phyloP scores from a whole-genome alignment of 768 basidiomycete genomes.

The Ramaria rubella region DNA sequence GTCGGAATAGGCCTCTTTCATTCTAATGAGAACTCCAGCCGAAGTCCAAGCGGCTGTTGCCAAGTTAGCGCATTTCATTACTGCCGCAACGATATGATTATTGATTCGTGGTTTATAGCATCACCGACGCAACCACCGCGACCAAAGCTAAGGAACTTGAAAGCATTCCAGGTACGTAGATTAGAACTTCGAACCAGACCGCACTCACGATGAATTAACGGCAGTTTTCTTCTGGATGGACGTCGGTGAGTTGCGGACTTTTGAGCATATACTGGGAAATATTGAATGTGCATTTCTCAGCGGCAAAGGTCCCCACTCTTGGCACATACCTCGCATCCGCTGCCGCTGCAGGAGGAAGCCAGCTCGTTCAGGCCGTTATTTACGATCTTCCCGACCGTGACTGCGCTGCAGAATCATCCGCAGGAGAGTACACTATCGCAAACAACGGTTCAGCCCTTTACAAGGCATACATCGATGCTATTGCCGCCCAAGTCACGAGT shows the following conservation, averaged over 20 bases:
- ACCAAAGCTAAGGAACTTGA: conserved; percentile 48
- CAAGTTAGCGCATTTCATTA: neutral
- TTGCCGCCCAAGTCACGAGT: conserved; percentile 52
- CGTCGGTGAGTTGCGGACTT: neutral
- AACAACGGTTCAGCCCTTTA: conserved; percentile 51
- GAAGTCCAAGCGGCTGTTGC: conserved; percentile 8
- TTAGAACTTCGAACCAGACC: neutral
- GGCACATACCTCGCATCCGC: conserved; percentile 55
- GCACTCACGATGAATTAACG: neutral
- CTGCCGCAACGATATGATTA: neutral
- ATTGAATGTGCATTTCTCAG: conserved; percentile 55
- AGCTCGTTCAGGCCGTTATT: conserved; percentile 35
- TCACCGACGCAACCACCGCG: conserved; percentile 42
- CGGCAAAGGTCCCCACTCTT: conserved; percentile 48
- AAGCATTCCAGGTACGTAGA: conserved; percentile 36
- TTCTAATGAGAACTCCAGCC: neutral
- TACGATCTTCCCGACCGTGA: conserved; percentile 61
- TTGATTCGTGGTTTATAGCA: conserved; percentile 33
- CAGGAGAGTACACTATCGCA: conserved; percentile 58
- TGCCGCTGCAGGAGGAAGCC: conserved; percentile 40
- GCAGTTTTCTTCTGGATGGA: conserved; percentile 11
- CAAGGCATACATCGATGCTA: conserved; percentile 53
- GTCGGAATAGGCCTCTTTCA: neutral
- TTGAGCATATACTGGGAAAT: conserved; percentile 20
- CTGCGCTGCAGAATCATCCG: conserved; percentile 57